phyloP scores from a whole-genome alignment of 2,329 filamentous ascomycete species.

The Colletotrichum sp. region DNA sequence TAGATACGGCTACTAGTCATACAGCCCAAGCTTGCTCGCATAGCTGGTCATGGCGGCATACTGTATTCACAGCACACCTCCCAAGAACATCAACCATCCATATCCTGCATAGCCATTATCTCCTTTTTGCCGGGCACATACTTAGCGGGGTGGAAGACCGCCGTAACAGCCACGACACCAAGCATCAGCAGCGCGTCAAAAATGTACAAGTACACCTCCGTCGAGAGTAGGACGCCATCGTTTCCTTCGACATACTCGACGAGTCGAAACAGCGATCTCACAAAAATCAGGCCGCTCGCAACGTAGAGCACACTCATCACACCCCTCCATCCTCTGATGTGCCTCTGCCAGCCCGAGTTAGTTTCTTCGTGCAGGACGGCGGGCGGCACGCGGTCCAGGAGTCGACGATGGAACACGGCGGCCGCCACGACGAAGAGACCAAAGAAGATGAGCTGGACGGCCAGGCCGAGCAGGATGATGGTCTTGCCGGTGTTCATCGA shows the following conservation, averaged over 20 bases:
- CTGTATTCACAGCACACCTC: neutral
- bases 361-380: neutral
- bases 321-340: neutral
- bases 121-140: neutral
- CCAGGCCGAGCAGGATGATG: slow-evolving; percentile 52
- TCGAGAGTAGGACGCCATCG: slow-evolving; percentile 33
- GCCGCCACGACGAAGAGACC: slow-evolving; percentile 50
- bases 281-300: slow-evolving; percentile 48
- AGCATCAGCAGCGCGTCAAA: slow-evolving; percentile 41
- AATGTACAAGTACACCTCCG: slow-evolving; percentile 39
- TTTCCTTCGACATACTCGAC: slow-evolving; percentile 44
- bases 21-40: neutral
- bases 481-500: slow-evolving; percentile 34
- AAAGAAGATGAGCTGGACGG: slow-evolving; percentile 58
- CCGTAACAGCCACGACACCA: slow-evolving; percentile 12
- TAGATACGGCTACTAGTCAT: neutral
- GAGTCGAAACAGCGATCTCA: slow-evolving; percentile 45
- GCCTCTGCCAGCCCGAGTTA: slow-evolving; percentile 16
- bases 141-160: neutral
- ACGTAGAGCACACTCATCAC: slow-evolving; percentile 44
- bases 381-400: neutral
- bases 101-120: neutral
- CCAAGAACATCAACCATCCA: neutral
- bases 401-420: slow-evolving; percentile 40
- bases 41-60: neutral